Evolutionary conservation across 441 rosid genomes (phyloP).

Genomic region (Croton laevigatus): DNA sequence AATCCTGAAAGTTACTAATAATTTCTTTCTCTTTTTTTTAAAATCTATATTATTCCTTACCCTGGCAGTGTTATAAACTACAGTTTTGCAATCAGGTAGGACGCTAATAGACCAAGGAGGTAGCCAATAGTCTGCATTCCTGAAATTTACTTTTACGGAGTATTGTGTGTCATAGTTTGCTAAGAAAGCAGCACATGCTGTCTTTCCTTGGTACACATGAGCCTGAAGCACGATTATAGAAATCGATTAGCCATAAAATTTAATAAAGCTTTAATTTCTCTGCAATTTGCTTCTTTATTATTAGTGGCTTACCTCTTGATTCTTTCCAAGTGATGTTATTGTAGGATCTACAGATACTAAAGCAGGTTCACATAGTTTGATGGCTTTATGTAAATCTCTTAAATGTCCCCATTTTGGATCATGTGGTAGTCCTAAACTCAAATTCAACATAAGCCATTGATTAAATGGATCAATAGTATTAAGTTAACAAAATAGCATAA

Average conservation of each 20-base stretch:
- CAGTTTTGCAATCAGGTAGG: conserved; percentile 97
- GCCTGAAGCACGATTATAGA: conserved; percentile 42
- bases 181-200: conserved; percentile 87
- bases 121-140: conserved; percentile 62
- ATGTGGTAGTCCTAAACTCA: conserved; percentile 59
- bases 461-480: background rate
- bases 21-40: too few species aligned
- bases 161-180: conserved; percentile 64
- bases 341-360: conserved; percentile 65
- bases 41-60: conserved; percentile 37
- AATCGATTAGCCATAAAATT: conserved; percentile 1
- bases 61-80: conserved; percentile 87
- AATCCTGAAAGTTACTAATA: background rate
- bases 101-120: conserved; percentile 98
- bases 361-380: conserved; percentile 84
- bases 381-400: conserved; percentile 87
- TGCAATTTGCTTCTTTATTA: background rate
- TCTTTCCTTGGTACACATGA: conserved; percentile 69
- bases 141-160: conserved; percentile 60
- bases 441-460: background rate
- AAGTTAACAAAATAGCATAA: background rate
- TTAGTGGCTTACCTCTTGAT: conserved; percentile 63
- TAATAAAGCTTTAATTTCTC: background rate
- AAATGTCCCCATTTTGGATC: conserved; percentile 95
- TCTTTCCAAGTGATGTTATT: conserved; percentile 61